These are phyloP conservation scores for Ganoderma boninense DNA, from an alignment of 1,284 basidiomycete genomes.

Conservation along the genomic window DNA sequence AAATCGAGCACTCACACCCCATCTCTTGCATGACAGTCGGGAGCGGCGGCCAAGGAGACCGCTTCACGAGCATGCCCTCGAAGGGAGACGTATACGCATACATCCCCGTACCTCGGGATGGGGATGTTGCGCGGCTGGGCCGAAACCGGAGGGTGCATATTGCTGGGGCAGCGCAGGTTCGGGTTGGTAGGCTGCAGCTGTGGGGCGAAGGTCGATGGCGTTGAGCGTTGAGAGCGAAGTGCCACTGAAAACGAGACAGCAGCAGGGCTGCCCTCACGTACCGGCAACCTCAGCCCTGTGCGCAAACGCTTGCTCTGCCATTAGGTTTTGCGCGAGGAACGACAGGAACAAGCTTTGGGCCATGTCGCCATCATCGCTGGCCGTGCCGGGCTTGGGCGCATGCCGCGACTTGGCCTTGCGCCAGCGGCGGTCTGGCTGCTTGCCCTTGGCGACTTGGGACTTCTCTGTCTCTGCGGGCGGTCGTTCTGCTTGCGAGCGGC, in stretches of 20 bases:
- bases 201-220: not conserved
- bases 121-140: not conserved
- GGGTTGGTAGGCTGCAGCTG: not conserved
- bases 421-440: not conserved
- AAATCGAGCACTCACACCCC: not conserved
- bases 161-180: not conserved
- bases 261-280: not conserved
- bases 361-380: too few relatives aligned
- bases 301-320: not conserved
- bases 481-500: not conserved
- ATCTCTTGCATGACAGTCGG: not conserved
- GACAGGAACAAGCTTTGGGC: not conserved
- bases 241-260: not conserved
- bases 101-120: not conserved
- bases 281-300: not conserved
- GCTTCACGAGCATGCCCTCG: not conserved
- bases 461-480: not conserved
- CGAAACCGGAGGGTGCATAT: not conserved
- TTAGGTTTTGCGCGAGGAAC: not conserved
- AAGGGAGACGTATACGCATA: not conserved
- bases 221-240: not conserved
- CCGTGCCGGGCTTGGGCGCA: not conserved
- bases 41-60: not conserved
- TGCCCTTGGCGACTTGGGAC: not conserved
- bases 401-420: not conserved